phyloP scores from a whole-genome alignment of 768 basidiomycete genomes.

The Pleurotus giganteus region DNA sequence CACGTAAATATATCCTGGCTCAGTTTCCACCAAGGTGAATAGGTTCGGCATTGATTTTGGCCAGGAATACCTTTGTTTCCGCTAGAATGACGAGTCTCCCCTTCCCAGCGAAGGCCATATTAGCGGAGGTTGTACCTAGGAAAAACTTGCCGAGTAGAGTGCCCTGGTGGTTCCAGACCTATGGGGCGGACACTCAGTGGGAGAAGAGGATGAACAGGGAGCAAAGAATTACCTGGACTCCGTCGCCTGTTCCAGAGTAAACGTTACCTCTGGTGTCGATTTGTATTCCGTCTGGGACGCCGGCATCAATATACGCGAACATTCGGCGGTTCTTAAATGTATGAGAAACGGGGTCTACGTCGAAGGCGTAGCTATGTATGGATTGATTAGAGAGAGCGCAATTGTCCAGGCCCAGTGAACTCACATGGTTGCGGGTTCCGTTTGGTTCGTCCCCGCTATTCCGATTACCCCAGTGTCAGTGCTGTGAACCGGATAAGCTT shows the following conservation, averaged over 20 bases:
- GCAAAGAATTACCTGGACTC: conserved; percentile 46
- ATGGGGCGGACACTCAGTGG: not conserved
- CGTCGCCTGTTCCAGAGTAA: conserved; percentile 68
- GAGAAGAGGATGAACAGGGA: not conserved
- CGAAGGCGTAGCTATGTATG: conserved; percentile 57
- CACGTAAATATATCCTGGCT: not conserved
- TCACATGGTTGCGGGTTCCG: conserved; percentile 66
- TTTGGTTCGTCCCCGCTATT: conserved; percentile 49
- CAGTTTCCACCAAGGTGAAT: conserved; percentile 3
- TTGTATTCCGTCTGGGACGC: conserved; percentile 66
- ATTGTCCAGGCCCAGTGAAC: conserved; percentile 17
- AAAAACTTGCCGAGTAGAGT: conserved; percentile 67
- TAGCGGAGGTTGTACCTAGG: conserved; percentile 40
- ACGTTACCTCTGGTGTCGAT: conserved; percentile 65
- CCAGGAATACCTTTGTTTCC: conserved; percentile 46
- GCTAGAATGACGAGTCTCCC: conserved; percentile 44
- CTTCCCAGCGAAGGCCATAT: conserved; percentile 43
- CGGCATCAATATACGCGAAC: conserved; percentile 66
- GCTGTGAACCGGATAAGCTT: conserved; percentile 24
- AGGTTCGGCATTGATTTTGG: conserved; percentile 39
- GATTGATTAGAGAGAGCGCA: not conserved
- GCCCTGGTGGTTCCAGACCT: conserved; percentile 57
- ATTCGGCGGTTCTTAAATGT: conserved; percentile 59
- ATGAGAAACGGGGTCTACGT: conserved; percentile 56
- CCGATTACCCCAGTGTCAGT: conserved; percentile 53